Percentiles rank a stretch among this genome's conserved stretches.
Conservation (phyloP, 305 asterid species). For the Solanum chacoense region DNA sequence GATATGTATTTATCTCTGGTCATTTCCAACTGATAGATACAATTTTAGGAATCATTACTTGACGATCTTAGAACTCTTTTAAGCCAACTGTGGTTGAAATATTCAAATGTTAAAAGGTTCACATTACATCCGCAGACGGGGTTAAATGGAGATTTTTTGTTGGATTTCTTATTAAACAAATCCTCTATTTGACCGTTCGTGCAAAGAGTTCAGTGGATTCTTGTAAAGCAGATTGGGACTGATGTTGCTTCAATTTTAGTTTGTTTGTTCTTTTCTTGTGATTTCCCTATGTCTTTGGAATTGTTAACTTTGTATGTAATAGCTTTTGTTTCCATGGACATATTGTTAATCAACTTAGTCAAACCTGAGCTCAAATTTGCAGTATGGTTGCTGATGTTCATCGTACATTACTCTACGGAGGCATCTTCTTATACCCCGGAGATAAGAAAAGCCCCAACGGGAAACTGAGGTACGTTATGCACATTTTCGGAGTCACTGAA, state of each 20-base stretch:
- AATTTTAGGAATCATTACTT: neutral
- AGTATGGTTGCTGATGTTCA: conserved; percentile 99
- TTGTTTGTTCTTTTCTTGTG: neutral
- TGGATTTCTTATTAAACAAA: neutral
- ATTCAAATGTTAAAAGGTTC: neutral
- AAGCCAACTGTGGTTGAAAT: neutral
- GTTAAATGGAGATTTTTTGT: neutral
- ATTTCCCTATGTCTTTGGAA: neutral
- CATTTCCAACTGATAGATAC: neutral
- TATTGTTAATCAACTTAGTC: neutral
- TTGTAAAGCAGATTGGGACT: neutral
- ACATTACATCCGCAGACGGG: neutral
- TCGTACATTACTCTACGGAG: conserved; percentile 96
- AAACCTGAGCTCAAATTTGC: neutral
- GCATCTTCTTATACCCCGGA: conserved; percentile 90
- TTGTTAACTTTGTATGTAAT: neutral
- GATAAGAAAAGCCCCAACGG: conserved; percentile 98
- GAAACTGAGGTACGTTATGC: conserved; percentile 50
- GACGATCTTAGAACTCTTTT: neutral
- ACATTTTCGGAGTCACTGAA: neutral
- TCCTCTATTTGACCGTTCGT: neutral
- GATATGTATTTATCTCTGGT: neutral
- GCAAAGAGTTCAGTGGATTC: neutral
- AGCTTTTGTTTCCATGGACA: neutral
- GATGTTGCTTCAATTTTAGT: neutral